Evolutionary conservation across 768 basidiomycete species (phyloP).

Genomic region (Tulasnella sp.): DNA sequence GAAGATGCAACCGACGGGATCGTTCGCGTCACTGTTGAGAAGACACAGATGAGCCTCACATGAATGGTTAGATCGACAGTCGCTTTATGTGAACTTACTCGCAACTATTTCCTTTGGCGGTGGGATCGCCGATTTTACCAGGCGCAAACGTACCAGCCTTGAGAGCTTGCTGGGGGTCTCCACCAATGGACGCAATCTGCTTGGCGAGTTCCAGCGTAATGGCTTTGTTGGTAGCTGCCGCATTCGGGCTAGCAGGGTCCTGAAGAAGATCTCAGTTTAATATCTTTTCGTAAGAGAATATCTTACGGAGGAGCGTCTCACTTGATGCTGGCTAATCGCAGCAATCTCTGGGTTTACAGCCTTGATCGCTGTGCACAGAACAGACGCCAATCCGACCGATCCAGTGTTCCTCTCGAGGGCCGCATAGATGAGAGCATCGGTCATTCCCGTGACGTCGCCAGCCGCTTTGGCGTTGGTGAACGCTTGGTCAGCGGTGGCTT

Average conservation of each 20-base stretch:
- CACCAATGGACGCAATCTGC: constrained; percentile 55
- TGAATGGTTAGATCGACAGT: background rate
- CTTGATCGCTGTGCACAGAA: constrained; percentile 42
- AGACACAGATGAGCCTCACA: background rate
- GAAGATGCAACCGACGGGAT: constrained; percentile 51
- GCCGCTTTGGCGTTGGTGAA: constrained; percentile 64
- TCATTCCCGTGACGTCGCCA: constrained; percentile 44
- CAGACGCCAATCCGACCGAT: constrained; percentile 37
- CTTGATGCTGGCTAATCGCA: constrained; percentile 52
- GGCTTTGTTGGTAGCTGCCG: constrained; percentile 52
- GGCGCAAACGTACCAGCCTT: constrained; percentile 54
- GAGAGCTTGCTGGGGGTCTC: constrained; percentile 46
- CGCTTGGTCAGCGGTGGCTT: constrained; percentile 31
- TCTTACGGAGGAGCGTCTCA: constrained; percentile 19
- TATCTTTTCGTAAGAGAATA: background rate
- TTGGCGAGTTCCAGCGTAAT: constrained; percentile 52
- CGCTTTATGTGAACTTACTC: constrained; percentile 25
- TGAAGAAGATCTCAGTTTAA: constrained; percentile 20
- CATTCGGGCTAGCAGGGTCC: constrained; percentile 51
- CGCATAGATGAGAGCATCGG: constrained; percentile 49
- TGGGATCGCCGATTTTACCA: constrained; percentile 41
- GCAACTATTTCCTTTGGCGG: constrained; percentile 46
- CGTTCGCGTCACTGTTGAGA: constrained; percentile 31
- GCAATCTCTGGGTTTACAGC: constrained; percentile 57
- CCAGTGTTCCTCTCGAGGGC: constrained; percentile 60